Evolutionary conservation across 805 yeast genomes (phyloP), one percentile per base, ranked within the genome.

Genomic region (Candida ortonii): DNA sequence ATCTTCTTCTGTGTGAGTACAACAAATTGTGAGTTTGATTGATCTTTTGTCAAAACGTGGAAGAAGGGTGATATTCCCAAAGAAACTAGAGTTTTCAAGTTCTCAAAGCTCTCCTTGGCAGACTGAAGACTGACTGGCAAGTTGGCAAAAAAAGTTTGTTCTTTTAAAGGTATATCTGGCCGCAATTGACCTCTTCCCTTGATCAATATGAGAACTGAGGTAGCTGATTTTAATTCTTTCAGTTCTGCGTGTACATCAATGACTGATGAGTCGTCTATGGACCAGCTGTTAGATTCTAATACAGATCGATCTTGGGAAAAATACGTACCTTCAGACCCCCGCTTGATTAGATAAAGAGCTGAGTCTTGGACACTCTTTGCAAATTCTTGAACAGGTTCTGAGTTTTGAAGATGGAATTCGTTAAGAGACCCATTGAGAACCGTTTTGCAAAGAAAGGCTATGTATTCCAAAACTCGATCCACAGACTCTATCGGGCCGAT

Each of bases 51-150:
- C 6, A 73, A 53, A 7, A 72, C 65, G 27, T 84, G 85, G 50
- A 88, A 81, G 44, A 79, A 76, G 0, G 93, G 85, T 0, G 77
- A 67, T 15, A 87, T 64, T 2, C 88, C 94, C 23, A 73, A 60
- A 34, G 70, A 71, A 15, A 87, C 57, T 17, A 89, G 57, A 0
- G 76, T 63, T 45, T 78, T 67, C n/a, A 88, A 50, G 17, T 68
- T 65, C 30, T 80, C 82, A 22, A 42, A 47, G 15, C 37, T 32
- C 13, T 40, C 42, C 15, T 30, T 35, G 12, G 38, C 23, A 3
- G 46, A 30, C 13, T 33, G 22, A 11, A 37, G 19, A 14, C 22
- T 33, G 17, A 32, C 17, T 10, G 41, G 47, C 9, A 44, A 28
- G 16, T 28, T 23, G 6, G 34, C 30, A 11, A 34, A 17, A 3